These are phyloP conservation scores for Chenopodium suecicum DNA, from an alignment of 148 eudicot genomes.

Conservation along the genomic window DNA sequence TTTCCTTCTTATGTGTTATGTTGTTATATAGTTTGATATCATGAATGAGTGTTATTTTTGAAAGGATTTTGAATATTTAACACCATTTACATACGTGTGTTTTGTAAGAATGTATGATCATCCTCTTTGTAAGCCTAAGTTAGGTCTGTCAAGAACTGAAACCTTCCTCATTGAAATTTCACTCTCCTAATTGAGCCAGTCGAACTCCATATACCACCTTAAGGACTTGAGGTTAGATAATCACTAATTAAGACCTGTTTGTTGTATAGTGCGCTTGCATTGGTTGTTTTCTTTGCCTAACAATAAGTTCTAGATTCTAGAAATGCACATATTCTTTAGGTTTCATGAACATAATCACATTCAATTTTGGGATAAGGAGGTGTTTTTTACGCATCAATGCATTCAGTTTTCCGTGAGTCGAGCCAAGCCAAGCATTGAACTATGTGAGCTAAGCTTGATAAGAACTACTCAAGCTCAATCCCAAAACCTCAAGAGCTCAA, in stretches of 20 bases:
- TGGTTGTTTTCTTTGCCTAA: neutral
- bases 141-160: too few relatives aligned
- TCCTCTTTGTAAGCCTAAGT: neutral
- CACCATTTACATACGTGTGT: neutral
- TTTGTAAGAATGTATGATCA: neutral
- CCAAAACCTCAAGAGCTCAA: too few relatives aligned
- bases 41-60: neutral
- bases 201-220: neutral
- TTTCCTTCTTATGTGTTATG: neutral
- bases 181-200: neutral
- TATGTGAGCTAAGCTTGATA: too few relatives aligned
- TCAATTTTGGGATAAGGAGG: neutral
- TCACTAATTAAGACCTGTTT: neutral
- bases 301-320: neutral
- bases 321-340: neutral
- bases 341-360: neutral
- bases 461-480: too few relatives aligned
- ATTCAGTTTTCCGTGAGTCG: too few relatives aligned
- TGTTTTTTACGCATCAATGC: too few relatives aligned
- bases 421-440: too few relatives aligned
- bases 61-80: neutral
- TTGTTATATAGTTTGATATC: neutral
- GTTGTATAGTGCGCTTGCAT: neutral
- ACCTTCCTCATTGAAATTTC: neutral
- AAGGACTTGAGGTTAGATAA: neutral